These are phyloP conservation scores for Colletotrichum sp. DNA, from an alignment of 2,329 filamentous ascomycete species.

Conservation along the genomic window DNA sequence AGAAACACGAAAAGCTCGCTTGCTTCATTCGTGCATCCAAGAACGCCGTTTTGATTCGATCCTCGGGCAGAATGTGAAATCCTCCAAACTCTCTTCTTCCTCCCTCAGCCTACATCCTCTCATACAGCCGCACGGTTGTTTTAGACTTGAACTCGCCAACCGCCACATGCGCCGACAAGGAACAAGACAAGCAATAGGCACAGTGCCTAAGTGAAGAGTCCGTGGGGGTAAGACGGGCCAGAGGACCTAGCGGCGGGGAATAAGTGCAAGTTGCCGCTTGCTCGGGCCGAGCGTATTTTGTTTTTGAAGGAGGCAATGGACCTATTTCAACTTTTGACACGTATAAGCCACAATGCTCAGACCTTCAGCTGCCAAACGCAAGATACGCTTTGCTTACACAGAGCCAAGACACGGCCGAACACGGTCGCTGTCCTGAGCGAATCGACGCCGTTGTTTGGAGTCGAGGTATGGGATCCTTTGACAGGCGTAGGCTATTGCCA, in stretches of 20 bases:
- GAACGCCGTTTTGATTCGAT: slow-evolving; percentile 11
- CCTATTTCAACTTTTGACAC: background rate
- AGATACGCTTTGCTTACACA: slow-evolving; percentile 20
- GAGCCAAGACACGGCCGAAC: slow-evolving; percentile 16
- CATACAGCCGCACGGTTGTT: slow-evolving; percentile 16
- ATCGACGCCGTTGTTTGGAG: background rate
- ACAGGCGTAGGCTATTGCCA: background rate
- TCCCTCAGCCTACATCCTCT: background rate
- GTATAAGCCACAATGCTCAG: slow-evolving; percentile 17
- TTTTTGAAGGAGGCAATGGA: background rate
- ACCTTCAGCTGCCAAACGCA: slow-evolving; percentile 16
- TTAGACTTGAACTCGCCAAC: background rate
- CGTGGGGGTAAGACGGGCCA: background rate
- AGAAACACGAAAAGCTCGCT: background rate
- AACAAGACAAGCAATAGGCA: background rate
- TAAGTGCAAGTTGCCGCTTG: background rate
- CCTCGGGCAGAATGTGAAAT: slow-evolving; percentile 20
- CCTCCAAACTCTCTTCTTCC: background rate
- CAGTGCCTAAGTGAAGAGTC: background rate
- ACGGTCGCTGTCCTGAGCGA: background rate
- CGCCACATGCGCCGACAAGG: background rate
- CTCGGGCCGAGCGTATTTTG: background rate
- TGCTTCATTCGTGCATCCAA: background rate
- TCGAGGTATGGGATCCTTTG: background rate
- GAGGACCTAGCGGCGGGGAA: slow-evolving; percentile 1